Evolutionary conservation across 163 green algal genomes (phyloP), one percentile per base, ranked within the genome.

Genomic region (Chlorella variabilis): DNA sequence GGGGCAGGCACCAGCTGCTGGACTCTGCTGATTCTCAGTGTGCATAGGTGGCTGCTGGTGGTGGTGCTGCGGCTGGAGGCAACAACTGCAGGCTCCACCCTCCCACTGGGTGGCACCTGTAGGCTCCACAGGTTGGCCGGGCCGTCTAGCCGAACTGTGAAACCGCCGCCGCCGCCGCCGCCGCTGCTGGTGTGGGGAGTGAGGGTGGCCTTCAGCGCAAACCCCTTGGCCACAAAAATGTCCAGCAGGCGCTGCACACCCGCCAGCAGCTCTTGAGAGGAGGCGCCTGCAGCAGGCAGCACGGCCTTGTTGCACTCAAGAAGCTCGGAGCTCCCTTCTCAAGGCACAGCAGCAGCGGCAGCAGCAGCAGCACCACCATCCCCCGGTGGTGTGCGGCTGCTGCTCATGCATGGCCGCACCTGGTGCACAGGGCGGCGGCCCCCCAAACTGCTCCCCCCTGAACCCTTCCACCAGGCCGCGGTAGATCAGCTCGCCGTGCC

Each of bases 401-500:
- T 71, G 33, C 34, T 18, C 33, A 29, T 49, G 63, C 59, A 62
- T 39, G 7, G n/a, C 27, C 63, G 63, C 48, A 82, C 56, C 33
- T 45, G 54, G 42, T 31, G 48, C 4, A 33, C 62, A 68, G 1
- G 90, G 86, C n/a, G 58, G n/a, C 2, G 91, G 92, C 5, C 77
- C 90, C 1, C 85, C 89, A 88, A 93, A 95, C 34, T 86, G 25
- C 71, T 87, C 75, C 4, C 73, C 85, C 39, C 83, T 45, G 75
- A 96, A 96, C 4, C 93, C 92, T 27, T 92, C 75, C 23, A 63
- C 67, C 20, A 96, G 77, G 29, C 87, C 86, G 0, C 48, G 25
- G 63, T 93, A 96, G 4, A 97, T 92, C 4, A 61, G 29, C 65
- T 96, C 92, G 18, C 93, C 93, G 27, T 80, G 56, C 11, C 73